phyloP scores from a whole-genome alignment of 116 monocot species.

The Trichopus zeylanicus region DNA sequence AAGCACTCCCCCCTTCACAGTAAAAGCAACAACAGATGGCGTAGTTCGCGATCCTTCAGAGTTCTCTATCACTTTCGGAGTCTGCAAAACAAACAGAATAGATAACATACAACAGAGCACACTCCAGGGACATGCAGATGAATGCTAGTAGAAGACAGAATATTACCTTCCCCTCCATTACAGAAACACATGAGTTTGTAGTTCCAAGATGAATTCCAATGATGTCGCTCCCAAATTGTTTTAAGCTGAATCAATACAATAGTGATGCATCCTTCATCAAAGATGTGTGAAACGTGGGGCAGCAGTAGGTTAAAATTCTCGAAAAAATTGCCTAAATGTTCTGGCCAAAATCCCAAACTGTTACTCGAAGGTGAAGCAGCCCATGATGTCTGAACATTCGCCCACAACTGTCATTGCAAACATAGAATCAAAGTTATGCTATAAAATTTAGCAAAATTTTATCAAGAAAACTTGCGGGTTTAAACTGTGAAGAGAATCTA shows the following conservation, averaged over 20 bases:
- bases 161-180: conserved; percentile 28
- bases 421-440: too few relatives aligned
- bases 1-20: conserved; percentile 4
- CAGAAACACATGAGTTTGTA: conserved; percentile 28
- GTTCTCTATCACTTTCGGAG: conserved; percentile 10
- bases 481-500: too few relatives aligned
- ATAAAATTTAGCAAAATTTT: too few relatives aligned
- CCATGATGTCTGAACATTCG: not conserved
- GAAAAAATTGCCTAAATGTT: not conserved
- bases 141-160: not conserved
- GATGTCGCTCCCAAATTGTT: conserved; percentile 16
- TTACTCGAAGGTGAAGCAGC: not conserved
- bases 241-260: conserved; percentile 7
- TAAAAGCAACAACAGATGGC: conserved; percentile 9
- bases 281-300: too few relatives aligned
- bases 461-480: too few relatives aligned
- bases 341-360: not conserved
- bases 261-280: too few relatives aligned
- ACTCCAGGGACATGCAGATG: not conserved
- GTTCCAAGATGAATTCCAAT: conserved; percentile 31
- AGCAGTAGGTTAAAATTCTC: too few relatives aligned
- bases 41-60: conserved; percentile 11
- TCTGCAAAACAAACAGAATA: too few relatives aligned
- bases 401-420: conserved; percentile 5
- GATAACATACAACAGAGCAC: not conserved